Percentiles rank a stretch among this genome's conserved stretches.
These are phyloP conservation scores for Orbilia quercus DNA, from an alignment of 2,329 filamentous ascomycete genomes.

Conservation along the genomic window DNA sequence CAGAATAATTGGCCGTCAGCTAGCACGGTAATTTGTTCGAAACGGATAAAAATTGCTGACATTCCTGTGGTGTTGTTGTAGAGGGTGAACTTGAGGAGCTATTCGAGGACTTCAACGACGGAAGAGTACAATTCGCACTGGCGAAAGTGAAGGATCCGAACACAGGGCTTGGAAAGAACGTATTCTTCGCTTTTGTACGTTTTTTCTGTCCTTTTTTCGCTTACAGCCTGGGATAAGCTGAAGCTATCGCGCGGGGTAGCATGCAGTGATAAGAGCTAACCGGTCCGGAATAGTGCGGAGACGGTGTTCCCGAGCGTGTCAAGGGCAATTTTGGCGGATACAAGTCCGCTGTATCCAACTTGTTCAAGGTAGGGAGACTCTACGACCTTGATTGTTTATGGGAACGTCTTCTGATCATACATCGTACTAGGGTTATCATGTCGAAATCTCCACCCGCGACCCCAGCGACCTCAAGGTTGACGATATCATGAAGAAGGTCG, in stretches of 20 bases:
- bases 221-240: neutral
- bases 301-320: slow-evolving; percentile 96
- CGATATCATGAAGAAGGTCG: slow-evolving; percentile 88
- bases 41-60: slow-evolving; percentile 17
- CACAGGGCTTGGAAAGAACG: slow-evolving; percentile 85
- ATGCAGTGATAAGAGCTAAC: slow-evolving; percentile 23
- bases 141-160: slow-evolving; percentile 97
- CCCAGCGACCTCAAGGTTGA: slow-evolving; percentile 89
- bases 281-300: slow-evolving; percentile 74
- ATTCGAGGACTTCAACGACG: slow-evolving; percentile 95
- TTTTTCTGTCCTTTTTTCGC: too few species aligned
- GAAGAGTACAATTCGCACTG: slow-evolving; percentile 95
- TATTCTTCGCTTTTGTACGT: slow-evolving; percentile 85
- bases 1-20: neutral
- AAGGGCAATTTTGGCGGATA: slow-evolving; percentile 99
- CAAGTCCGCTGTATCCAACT: slow-evolving; percentile 85
- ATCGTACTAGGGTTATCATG: slow-evolving; percentile 79
- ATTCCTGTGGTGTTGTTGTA: slow-evolving; percentile 62
- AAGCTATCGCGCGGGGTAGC: slow-evolving; percentile 6
- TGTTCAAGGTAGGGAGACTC: slow-evolving; percentile 75
- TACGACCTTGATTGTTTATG: slow-evolving; percentile 34
- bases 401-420: slow-evolving; percentile 35
- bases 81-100: slow-evolving; percentile 91
- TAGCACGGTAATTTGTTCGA: slow-evolving; percentile 13
- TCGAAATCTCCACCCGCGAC: slow-evolving; percentile 94